A percentile compares a stretch with the other conserved stretches of the same genome.
phyloP scores from a whole-genome alignment of 2,329 filamentous ascomycete genomes.

The Leptographium wingfieldii region DNA sequence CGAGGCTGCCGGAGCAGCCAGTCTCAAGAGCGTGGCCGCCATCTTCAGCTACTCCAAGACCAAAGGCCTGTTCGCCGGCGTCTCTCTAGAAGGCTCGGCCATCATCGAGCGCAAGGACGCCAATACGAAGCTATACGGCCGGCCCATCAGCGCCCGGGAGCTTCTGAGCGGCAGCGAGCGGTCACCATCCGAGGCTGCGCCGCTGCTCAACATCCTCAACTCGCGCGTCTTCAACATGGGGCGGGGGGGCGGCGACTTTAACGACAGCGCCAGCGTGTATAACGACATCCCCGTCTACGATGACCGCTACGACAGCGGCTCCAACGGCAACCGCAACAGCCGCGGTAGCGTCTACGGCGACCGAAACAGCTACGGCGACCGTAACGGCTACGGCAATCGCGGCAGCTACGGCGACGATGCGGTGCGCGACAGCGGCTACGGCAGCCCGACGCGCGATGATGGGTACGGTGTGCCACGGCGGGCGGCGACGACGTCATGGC shows the following conservation, averaged over 20 bases:
- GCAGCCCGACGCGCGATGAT: slow-evolving; percentile 17
- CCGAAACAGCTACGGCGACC: slow-evolving; percentile 20
- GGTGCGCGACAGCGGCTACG: slow-evolving; percentile 15
- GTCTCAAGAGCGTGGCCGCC: slow-evolving; percentile 74
- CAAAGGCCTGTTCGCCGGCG: slow-evolving; percentile 91
- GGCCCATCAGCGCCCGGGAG: slow-evolving; percentile 66
- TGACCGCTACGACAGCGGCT: slow-evolving; percentile 65
- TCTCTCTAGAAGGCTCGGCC: slow-evolving; percentile 84
- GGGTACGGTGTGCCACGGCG: slow-evolving; percentile 46
- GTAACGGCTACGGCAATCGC: slow-evolving; percentile 26
- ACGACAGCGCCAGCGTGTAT: slow-evolving; percentile 59
- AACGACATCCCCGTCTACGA: slow-evolving; percentile 90
- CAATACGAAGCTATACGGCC: slow-evolving; percentile 90
- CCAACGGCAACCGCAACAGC: slow-evolving; percentile 53
- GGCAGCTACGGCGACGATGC: slow-evolving; percentile 19
- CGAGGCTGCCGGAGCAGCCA: slow-evolving; percentile 89
- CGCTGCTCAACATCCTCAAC: slow-evolving; percentile 74
- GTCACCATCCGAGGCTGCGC: slow-evolving; percentile 69
- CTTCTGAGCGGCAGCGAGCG: slow-evolving; percentile 68
- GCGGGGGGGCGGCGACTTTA: slow-evolving; percentile 22
- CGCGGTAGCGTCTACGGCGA: slow-evolving; percentile 56
- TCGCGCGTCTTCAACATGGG: slow-evolving; percentile 71
- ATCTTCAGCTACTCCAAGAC: slow-evolving; percentile 98
- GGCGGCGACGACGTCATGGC: slow-evolving; percentile 52
- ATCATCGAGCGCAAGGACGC: slow-evolving; percentile 92